phyloP scores from a whole-genome alignment of 371 early-diverging fungal species.

The Lichtheimia corymbifera region DNA sequence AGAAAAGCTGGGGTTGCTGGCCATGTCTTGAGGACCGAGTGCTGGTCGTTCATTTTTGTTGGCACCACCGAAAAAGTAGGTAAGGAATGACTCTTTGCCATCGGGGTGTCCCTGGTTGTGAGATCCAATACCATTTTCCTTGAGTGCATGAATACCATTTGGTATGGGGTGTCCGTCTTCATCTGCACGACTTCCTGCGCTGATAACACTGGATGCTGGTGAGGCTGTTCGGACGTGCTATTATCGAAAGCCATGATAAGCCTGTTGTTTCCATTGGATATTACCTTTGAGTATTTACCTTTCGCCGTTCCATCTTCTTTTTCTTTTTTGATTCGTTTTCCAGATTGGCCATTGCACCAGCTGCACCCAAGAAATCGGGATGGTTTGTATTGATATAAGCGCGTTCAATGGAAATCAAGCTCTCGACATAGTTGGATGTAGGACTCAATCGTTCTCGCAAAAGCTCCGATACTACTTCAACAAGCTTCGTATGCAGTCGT shows the following conservation, averaged over 20 bases:
- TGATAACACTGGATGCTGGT: conserved; percentile 17
- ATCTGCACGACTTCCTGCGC: conserved; percentile 12
- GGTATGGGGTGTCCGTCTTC: conserved; percentile 6
- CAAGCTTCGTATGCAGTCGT: conserved; percentile 76
- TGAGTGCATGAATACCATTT: conserved; percentile 14
- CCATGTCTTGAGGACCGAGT: conserved; percentile 36
- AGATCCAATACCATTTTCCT: conserved; percentile 17
- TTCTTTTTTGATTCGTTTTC: conserved; percentile 57
- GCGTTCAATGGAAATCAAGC: conserved; percentile 86
- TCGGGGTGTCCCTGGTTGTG: conserved; percentile 6
- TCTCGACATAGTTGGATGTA: conserved; percentile 79
- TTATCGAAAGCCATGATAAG: background rate
- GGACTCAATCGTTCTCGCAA: conserved; percentile 81
- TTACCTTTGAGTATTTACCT: conserved; percentile 7
- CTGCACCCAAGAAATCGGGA: conserved; percentile 89
- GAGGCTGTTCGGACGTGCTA: conserved; percentile 11
- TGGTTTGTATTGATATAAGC: conserved; percentile 95
- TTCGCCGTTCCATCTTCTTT: conserved; percentile 36
- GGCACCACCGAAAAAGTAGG: conserved; percentile 78
- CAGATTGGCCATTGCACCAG: conserved; percentile 73
- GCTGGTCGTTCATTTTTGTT: conserved; percentile 48
- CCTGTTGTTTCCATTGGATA: background rate
- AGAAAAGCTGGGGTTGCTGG: conserved; percentile 30
- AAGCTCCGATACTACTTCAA: conserved; percentile 79
- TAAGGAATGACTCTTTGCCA: conserved; percentile 66